Percentiles rank a stretch among this genome's conserved stretches.
phyloP scores from a whole-genome alignment of 139 green algal genomes.

The Marvania coccoides region DNA sequence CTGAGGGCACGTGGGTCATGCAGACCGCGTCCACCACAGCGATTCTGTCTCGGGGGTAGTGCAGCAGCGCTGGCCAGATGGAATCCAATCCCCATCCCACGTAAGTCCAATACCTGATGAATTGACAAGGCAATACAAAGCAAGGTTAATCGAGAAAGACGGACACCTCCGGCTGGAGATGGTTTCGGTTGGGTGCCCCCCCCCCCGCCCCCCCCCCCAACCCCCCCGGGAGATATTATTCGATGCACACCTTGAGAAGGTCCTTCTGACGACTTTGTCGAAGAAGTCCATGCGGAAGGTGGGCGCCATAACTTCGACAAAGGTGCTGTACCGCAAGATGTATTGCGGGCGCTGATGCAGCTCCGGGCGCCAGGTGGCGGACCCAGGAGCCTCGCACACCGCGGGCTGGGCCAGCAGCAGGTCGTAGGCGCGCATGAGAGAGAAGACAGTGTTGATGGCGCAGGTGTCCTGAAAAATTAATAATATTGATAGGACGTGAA shows the following conservation, averaged over 20 bases:
- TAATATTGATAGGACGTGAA: too few species aligned
- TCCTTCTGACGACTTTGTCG: neutral
- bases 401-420: constrained; percentile 18
- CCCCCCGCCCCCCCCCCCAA: too few species aligned
- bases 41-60: constrained; percentile 26
- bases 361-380: neutral
- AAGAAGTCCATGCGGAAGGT: constrained; percentile 1
- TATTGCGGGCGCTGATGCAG: neutral
- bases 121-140: too few species aligned
- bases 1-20: constrained; percentile 13
- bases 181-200: too few species aligned
- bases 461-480: too few species aligned
- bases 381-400: neutral
- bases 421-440: neutral
- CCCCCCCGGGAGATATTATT: too few species aligned
- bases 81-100: constrained; percentile 17
- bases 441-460: constrained; percentile 20
- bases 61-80: constrained; percentile 25
- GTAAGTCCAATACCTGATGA: neutral
- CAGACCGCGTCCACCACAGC: constrained; percentile 34
- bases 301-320: constrained; percentile 19
- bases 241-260: too few species aligned
- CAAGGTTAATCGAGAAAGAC: too few species aligned
- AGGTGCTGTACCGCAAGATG: constrained; percentile 1
- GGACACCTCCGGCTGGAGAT: too few species aligned